These are phyloP conservation scores for Lanmaoa rubissima DNA, from an alignment of 768 basidiomycete species.

Conservation along the genomic window DNA sequence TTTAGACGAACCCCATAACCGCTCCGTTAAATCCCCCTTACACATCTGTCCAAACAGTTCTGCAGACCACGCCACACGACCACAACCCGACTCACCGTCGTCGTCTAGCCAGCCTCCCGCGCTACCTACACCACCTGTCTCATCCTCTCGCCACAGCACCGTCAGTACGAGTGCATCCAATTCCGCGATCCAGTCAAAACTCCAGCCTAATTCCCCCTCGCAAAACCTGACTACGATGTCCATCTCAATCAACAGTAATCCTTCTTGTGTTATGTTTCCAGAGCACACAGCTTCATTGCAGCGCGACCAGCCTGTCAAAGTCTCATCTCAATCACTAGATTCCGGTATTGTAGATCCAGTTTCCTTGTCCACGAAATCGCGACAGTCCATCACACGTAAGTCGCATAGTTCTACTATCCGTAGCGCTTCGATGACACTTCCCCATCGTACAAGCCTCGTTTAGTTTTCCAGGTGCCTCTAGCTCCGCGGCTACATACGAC, in stretches of 20 bases:
- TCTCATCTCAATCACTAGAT: slow-evolving; percentile 10
- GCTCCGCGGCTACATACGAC: slow-evolving; percentile 11
- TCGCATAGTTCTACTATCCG: not conserved
- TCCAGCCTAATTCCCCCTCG: slow-evolving; percentile 21
- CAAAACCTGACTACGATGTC: slow-evolving; percentile 10
- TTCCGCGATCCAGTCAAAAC: slow-evolving; percentile 17
- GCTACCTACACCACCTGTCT: slow-evolving; percentile 16
- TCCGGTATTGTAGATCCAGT: slow-evolving; percentile 13
- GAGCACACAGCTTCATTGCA: slow-evolving; percentile 6
- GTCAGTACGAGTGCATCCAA: slow-evolving; percentile 15
- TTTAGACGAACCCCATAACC: slow-evolving; percentile 10
- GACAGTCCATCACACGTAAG: slow-evolving; percentile 29
- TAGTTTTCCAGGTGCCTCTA: slow-evolving; percentile 19
- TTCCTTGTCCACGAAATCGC: slow-evolving; percentile 4
- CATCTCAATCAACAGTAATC: slow-evolving; percentile 11
- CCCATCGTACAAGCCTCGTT: slow-evolving; percentile 23
- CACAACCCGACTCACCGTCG: slow-evolving; percentile 7
- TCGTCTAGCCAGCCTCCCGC: slow-evolving; percentile 20
- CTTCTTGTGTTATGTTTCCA: slow-evolving; percentile 24
- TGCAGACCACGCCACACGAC: slow-evolving; percentile 3
- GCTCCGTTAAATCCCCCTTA: slow-evolving; percentile 5
- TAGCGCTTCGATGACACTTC: slow-evolving; percentile 2
- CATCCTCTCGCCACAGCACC: slow-evolving; percentile 8
- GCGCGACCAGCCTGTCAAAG: slow-evolving; percentile 8
- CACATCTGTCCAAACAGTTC: slow-evolving; percentile 1